Conservation (phyloP, 305 asterid species). For the Stenogyne calaminthoides region DNA sequence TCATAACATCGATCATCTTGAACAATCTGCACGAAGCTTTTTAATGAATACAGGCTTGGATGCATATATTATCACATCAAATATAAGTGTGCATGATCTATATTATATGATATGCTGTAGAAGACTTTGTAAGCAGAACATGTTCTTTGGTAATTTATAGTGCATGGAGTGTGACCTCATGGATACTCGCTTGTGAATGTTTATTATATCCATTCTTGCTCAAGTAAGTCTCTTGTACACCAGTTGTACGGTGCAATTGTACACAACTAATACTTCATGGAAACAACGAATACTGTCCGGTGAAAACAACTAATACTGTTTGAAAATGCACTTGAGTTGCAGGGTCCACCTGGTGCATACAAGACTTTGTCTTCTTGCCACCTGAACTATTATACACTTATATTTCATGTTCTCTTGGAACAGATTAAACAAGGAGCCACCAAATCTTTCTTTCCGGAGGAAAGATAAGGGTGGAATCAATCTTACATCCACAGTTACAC, state of each 20-base stretch:
- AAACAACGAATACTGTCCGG: too few species aligned
- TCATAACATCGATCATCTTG: constrained; percentile 15
- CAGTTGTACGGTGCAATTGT: too few species aligned
- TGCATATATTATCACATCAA: constrained; percentile 3
- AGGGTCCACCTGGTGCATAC: too few species aligned
- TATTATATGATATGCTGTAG: not conserved
- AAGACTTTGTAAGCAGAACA: not conserved
- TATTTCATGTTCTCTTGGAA: constrained; percentile 21
- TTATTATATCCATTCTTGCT: not conserved
- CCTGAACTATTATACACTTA: constrained; percentile 8
- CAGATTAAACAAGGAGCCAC: constrained; percentile 99
- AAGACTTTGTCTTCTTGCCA: not conserved
- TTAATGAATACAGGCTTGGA: constrained; percentile 3
- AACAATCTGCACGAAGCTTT: not conserved
- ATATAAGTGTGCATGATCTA: not conserved
- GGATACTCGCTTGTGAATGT: not conserved
- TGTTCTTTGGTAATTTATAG: constrained; percentile 11
- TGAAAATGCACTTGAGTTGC: too few species aligned
- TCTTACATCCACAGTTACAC: constrained; percentile 81
- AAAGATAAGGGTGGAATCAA: constrained; percentile 96
- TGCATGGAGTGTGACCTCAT: constrained; percentile 2
- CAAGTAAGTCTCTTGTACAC: too few species aligned
- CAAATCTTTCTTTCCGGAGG: constrained; percentile 83
- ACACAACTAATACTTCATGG: too few species aligned
- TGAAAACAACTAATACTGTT: too few species aligned